Evolutionary conservation across 306 rosid species (phyloP).

Genomic region (Arachis stenosperma): DNA sequence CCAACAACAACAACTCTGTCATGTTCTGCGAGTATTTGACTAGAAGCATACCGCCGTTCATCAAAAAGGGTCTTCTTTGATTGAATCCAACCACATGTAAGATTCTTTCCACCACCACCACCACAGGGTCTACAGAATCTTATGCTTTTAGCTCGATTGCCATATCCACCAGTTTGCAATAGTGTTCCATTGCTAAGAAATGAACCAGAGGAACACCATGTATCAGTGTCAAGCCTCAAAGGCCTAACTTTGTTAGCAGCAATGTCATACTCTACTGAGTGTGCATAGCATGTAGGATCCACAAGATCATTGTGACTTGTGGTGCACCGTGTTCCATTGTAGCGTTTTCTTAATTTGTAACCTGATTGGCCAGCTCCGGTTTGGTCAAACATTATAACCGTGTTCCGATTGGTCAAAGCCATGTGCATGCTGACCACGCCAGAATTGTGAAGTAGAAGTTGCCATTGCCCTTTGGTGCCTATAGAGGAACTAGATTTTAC

Average conservation of each 20-base stretch:
- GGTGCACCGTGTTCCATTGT: slow-evolving; percentile 48
- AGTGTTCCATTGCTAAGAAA: slow-evolving; percentile 78
- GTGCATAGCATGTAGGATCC: slow-evolving; percentile 77
- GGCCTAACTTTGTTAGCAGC: slow-evolving; percentile 58
- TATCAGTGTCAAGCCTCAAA: slow-evolving; percentile 58
- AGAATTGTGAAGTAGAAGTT: slow-evolving; percentile 54
- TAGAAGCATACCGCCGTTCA: slow-evolving; percentile 76
- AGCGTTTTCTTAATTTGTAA: slow-evolving; percentile 54
- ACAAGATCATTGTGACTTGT: slow-evolving; percentile 21
- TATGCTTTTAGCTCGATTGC: slow-evolving; percentile 49
- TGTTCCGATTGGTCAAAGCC: slow-evolving; percentile 65
- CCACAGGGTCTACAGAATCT: slow-evolving; percentile 58
- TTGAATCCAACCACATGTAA: slow-evolving; percentile 64
- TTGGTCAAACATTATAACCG: slow-evolving; percentile 73
- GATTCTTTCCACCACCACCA: slow-evolving; percentile 3
- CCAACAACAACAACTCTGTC: slow-evolving; percentile 70
- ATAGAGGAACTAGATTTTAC: slow-evolving; percentile 2
- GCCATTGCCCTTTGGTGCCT: slow-evolving; percentile 64
- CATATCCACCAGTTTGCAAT: slow-evolving; percentile 65
- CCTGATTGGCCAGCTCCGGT: slow-evolving; percentile 60
- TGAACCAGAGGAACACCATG: slow-evolving; percentile 91
- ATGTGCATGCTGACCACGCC: slow-evolving; percentile 84
- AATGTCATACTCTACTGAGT: slow-evolving; percentile 77
- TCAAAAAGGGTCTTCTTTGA: slow-evolving; percentile 45
- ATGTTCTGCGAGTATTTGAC: slow-evolving; percentile 55